phyloP scores from a whole-genome alignment of 2,329 filamentous ascomycete genomes.

The Cytospora piceicola region DNA sequence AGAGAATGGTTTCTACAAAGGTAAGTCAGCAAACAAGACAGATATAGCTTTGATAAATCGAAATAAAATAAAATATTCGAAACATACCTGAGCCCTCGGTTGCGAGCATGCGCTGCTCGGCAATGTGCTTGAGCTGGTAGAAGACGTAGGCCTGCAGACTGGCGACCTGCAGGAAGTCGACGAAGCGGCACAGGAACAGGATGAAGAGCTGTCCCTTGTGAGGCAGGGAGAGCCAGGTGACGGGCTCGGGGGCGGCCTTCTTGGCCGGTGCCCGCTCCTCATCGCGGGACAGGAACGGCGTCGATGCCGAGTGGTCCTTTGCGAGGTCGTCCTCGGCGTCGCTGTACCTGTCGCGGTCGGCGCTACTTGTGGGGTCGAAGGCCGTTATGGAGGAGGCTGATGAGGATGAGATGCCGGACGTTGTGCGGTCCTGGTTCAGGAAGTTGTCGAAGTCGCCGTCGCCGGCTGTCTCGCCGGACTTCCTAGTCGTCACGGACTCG shows the following conservation, averaged over 20 bases:
- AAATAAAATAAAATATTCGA: not conserved
- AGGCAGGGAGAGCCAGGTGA: slow-evolving; percentile 72
- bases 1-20: slow-evolving; percentile 46
- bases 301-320: slow-evolving; percentile 32
- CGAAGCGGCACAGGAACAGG: slow-evolving; percentile 70
- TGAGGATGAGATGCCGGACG: slow-evolving; percentile 15
- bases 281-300: slow-evolving; percentile 28
- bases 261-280: slow-evolving; percentile 24
- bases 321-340: slow-evolving; percentile 25
- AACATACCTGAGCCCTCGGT: slow-evolving; percentile 25
- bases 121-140: slow-evolving; percentile 72
- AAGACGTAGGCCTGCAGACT: slow-evolving; percentile 73
- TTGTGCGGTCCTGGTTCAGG: slow-evolving; percentile 19
- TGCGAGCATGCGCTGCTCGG: slow-evolving; percentile 22
- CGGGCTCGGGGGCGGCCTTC: slow-evolving; percentile 35
- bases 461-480: slow-evolving; percentile 11
- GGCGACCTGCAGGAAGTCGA: slow-evolving; percentile 74
- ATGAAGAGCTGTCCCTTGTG: slow-evolving; percentile 72
- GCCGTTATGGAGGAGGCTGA: slow-evolving; percentile 28
- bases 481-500: slow-evolving; percentile 19
- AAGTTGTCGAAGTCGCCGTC: slow-evolving; percentile 23
- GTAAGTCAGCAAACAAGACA: not conserved
- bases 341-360: slow-evolving; percentile 23
- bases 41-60: too few relatives aligned
- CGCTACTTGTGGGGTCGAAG: slow-evolving; percentile 26